Conservation (phyloP, 163 green algal species). For the Trebouxia gelatinosa region DNA sequence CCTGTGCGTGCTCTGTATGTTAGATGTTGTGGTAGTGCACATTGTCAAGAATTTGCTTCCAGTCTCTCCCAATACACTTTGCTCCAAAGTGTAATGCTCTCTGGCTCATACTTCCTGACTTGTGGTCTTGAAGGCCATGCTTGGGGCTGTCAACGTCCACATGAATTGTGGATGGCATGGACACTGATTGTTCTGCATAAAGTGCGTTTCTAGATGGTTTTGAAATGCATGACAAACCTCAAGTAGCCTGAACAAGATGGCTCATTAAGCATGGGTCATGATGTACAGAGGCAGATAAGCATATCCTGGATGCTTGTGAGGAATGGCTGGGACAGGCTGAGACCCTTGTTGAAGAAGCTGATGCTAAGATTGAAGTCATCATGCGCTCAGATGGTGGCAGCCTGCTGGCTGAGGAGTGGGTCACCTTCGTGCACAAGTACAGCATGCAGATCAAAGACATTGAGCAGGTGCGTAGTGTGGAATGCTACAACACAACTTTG, state of each 20-base stretch:
- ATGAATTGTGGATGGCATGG: not conserved
- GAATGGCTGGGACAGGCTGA: slow-evolving; percentile 20
- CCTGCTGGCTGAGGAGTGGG: slow-evolving; percentile 18
- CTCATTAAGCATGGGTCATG: not conserved
- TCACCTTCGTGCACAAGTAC: slow-evolving; percentile 18
- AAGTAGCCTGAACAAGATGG: not conserved
- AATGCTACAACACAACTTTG: not conserved
- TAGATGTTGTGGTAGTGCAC: too few species aligned
- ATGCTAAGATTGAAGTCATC: slow-evolving; percentile 19
- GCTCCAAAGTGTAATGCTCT: too few species aligned
- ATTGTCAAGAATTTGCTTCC: too few species aligned
- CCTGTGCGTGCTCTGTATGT: too few species aligned
- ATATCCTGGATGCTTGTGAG: slow-evolving; percentile 16
- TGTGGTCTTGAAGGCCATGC: not conserved
- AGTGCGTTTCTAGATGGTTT: not conserved
- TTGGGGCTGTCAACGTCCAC: too few species aligned
- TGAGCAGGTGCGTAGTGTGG: slow-evolving; percentile 6
- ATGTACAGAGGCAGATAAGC: slow-evolving; percentile 15
- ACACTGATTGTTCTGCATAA: not conserved
- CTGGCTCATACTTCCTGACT: not conserved
- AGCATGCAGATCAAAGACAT: slow-evolving; percentile 28
- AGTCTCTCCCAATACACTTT: too few species aligned
- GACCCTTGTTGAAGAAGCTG: slow-evolving; percentile 16
- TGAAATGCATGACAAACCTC: not conserved
- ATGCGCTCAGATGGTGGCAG: not conserved